Evolutionary conservation across 1,139 yeast species (phyloP).

Genomic region (Suzukiozyma palmioleophila): DNA sequence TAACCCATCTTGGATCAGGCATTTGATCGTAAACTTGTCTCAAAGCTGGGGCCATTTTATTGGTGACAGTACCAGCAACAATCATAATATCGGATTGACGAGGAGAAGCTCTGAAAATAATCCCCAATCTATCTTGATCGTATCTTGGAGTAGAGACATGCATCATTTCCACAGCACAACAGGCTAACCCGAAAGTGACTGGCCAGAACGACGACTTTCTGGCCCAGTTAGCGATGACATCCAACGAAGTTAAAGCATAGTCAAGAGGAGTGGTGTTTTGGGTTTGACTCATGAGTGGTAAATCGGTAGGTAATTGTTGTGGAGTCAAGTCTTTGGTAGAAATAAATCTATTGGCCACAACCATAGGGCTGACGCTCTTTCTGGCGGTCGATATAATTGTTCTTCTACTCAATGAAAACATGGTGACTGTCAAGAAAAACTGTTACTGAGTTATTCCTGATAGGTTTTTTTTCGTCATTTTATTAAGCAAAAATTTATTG

Average conservation of each 20-base stretch:
- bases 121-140: slow-evolving; percentile 91
- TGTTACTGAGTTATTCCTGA: neutral
- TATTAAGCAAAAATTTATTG: slow-evolving; percentile 27
- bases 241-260: slow-evolving; percentile 81
- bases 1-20: slow-evolving; percentile 91
- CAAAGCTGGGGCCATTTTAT: slow-evolving; percentile 91
- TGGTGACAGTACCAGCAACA: slow-evolving; percentile 89
- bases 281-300: slow-evolving; percentile 44
- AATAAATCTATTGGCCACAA: slow-evolving; percentile 20
- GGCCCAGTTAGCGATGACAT: slow-evolving; percentile 86
- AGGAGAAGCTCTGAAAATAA: slow-evolving; percentile 91
- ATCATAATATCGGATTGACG: slow-evolving; percentile 93
- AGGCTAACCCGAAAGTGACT: slow-evolving; percentile 85
- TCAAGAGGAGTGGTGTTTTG: slow-evolving; percentile 55
- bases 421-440: neutral
- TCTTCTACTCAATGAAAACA: slow-evolving; percentile 16
- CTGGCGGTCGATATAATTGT: slow-evolving; percentile 1
- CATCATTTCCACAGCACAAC: slow-evolving; percentile 97
- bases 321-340: slow-evolving; percentile 46
- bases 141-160: slow-evolving; percentile 89
- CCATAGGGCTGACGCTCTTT: slow-evolving; percentile 2
- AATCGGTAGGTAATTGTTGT: slow-evolving; percentile 37
- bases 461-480: slow-evolving; percentile 5
- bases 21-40: slow-evolving; percentile 93
- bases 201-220: slow-evolving; percentile 94